Conservation (phyloP, 2,329 filamentous ascomycete genomes). For the Colletotrichum musicola region DNA sequence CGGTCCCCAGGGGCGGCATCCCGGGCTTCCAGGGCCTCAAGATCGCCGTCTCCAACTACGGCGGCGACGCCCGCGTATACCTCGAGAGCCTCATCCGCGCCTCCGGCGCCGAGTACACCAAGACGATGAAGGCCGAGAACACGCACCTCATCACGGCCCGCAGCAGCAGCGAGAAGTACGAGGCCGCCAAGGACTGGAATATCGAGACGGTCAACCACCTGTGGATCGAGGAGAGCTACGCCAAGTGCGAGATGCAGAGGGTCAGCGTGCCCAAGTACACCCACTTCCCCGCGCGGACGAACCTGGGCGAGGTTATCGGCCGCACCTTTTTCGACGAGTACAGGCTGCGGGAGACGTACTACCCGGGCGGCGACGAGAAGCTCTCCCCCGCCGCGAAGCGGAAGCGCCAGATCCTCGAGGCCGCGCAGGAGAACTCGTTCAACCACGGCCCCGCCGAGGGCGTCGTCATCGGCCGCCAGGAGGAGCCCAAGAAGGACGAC, state of each 20-base stretch:
- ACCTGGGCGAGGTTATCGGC: slow-evolving; percentile 92
- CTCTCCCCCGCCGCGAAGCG: slow-evolving; percentile 57
- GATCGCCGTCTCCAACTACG: slow-evolving; percentile 96
- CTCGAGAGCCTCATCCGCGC: slow-evolving; percentile 91
- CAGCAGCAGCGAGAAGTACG: slow-evolving; percentile 90
- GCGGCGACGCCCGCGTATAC: slow-evolving; percentile 92
- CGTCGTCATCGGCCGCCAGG: slow-evolving; percentile 56
- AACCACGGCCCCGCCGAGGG: slow-evolving; percentile 61
- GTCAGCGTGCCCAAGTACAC: slow-evolving; percentile 82
- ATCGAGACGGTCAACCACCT: slow-evolving; percentile 93
- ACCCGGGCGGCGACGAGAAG: slow-evolving; percentile 69
- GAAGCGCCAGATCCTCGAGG: slow-evolving; percentile 64
- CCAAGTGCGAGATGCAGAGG: slow-evolving; percentile 82
- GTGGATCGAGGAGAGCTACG: slow-evolving; percentile 98
- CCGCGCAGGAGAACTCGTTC: slow-evolving; percentile 64
- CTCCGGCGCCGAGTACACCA: slow-evolving; percentile 89
- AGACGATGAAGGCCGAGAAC: slow-evolving; percentile 94
- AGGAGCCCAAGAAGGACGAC: slow-evolving; percentile 53
- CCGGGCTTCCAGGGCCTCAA: slow-evolving; percentile 80
- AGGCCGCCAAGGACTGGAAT: slow-evolving; percentile 92
- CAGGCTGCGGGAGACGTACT: slow-evolving; percentile 74
- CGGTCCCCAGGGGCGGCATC: slow-evolving; percentile 81
- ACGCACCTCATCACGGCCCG: slow-evolving; percentile 96
- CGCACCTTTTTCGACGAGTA: slow-evolving; percentile 83
- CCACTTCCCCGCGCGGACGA: slow-evolving; percentile 89